A percentile compares a stretch with the other conserved stretches of the same genome.
phyloP scores from a whole-genome alignment of 2,329 filamentous ascomycete genomes.

The Xylariales sp. region DNA sequence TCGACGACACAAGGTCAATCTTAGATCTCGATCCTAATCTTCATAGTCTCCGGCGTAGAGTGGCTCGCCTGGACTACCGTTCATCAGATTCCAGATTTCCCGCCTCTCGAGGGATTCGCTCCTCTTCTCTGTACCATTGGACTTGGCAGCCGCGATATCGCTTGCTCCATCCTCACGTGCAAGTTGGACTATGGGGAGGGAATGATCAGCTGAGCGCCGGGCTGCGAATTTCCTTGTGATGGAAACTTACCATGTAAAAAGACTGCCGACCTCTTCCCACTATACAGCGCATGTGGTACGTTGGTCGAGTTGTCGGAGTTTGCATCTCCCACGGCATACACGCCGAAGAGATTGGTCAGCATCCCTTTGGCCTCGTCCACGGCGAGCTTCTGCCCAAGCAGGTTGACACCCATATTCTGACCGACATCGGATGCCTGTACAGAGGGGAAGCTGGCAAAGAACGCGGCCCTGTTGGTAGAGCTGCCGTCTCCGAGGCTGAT shows the following conservation, averaged over 20 bases:
- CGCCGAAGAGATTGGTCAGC: background rate
- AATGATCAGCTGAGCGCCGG: background rate
- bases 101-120: background rate
- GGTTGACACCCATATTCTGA: background rate
- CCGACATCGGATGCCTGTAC: background rate
- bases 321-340: background rate
- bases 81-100: background rate
- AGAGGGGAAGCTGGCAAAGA: background rate
- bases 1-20: too few relatives aligned
- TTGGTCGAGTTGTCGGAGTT: background rate
- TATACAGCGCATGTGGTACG: background rate
- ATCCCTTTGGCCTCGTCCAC: background rate
- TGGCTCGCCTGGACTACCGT: background rate
- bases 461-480: background rate
- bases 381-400: background rate
- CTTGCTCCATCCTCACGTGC: background rate
- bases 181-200: too few relatives aligned
- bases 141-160: background rate
- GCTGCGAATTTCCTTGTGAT: background rate
- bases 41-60: background rate
- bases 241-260: background rate
- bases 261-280: background rate
- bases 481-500: background rate
- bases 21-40: too few relatives aligned
- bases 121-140: background rate